Base-by-base conservation (phyloP, 2,329 filamentous ascomycete species). In the Colletotrichum phormii region DNA sequence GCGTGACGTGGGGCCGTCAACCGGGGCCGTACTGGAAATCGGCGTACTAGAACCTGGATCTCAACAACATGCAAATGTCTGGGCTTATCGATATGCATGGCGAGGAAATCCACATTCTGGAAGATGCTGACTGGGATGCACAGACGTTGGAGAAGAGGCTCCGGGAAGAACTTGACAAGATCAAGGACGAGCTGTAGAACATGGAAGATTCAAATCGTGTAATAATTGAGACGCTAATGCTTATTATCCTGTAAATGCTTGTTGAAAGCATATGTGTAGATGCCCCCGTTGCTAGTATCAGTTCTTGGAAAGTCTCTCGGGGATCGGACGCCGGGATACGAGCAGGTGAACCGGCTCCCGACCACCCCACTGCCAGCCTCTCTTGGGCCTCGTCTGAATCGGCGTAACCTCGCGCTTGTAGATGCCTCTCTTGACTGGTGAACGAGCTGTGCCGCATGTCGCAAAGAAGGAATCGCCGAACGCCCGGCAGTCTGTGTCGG, bases 381-480 rank as follows among this genome's bases (percentile, higher is more conserved):
- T 37, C n/a, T 5, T 37, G 35, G 66, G 49, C 12, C 51, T 69
- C 8, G n/a, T 58, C 57, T 62, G 66, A 51, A 72, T n/a, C 7
- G 70, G 70, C 11, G 60, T 67, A 12, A 64, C 61, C 42, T 72
- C 70, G 55, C 70, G 70, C 60, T 72, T 72, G 29, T 72, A 61
- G 5, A 72, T 72, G 12, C 70, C 70, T 26, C 70, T 64, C 60
- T 72, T 72, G 12, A 65, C n/a, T 26, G 68, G 54, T 11, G 70
- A 72, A 3, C 70, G 70, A 1, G 66, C 70, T 8, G 60, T 64
- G n/a, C 59, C 70, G 46, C 70, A 72, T n/a, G 59, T 70, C 4
- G 70, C 70, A 24, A 72, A 70, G 66, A 64, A 72, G 1, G 66
- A 31, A 24, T 70, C 66, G n/a, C 70, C 70, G 9, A 72, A 26